Percentiles rank a stretch among this genome's conserved stretches.
These are phyloP conservation scores for Aleurites moluccanus DNA, from an alignment of 441 rosid genomes.

Conservation along the genomic window DNA sequence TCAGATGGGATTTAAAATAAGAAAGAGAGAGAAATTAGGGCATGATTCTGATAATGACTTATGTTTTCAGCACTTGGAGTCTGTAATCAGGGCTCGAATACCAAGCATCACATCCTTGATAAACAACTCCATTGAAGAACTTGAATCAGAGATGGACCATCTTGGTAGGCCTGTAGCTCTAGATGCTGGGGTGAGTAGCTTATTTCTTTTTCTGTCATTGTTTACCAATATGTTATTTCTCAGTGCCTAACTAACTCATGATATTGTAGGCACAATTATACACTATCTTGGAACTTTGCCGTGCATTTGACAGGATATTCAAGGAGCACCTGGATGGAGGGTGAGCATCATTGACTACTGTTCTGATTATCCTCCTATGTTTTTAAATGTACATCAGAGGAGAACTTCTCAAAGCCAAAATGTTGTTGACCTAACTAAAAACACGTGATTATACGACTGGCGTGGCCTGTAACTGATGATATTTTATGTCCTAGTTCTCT, in stretches of 20 bases:
- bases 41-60: conserved; percentile 17
- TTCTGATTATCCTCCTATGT: neutral
- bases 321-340: conserved; percentile 98
- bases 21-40: neutral
- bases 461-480: neutral
- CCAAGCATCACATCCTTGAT: conserved; percentile 91
- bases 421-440: neutral
- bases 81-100: conserved; percentile 78
- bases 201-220: neutral
- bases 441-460: neutral
- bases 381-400: neutral
- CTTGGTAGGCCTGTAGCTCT: conserved; percentile 89
- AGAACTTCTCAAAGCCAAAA: neutral
- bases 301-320: conserved; percentile 85
- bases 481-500: neutral
- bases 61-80: conserved; percentile 74
- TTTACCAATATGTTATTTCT: conserved; percentile 4
- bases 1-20: neutral
- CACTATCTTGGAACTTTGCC: conserved; percentile 84
- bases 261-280: conserved; percentile 71
- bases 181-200: conserved; percentile 83
- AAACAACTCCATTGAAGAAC: conserved; percentile 91
- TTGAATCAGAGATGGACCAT: conserved; percentile 85
- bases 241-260: conserved; percentile 13
- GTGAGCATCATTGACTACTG: conserved; percentile 34